These are phyloP conservation scores for Schizochytrium sp. DNA, from an alignment of 108 stramenopile species.

Conservation along the genomic window DNA sequence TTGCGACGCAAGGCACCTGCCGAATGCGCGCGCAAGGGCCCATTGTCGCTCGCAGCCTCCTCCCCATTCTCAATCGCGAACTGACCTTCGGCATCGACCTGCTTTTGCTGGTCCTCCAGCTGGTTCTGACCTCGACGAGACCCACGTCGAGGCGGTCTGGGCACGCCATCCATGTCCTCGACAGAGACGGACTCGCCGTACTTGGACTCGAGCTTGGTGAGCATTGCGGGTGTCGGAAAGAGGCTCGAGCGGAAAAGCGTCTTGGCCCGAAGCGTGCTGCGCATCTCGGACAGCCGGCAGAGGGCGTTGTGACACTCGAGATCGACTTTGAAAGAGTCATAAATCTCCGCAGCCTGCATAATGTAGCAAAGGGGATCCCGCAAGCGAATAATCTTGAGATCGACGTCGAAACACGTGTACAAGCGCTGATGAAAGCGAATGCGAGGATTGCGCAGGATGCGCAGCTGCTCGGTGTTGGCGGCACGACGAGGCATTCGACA, in stretches of 20 bases:
- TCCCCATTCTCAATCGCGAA: too few species aligned
- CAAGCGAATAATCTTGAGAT: not conserved
- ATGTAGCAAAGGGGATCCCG: not conserved
- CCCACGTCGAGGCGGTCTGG: not conserved
- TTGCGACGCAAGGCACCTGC: not conserved
- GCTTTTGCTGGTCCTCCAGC: not conserved
- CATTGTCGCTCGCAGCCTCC: too few species aligned
- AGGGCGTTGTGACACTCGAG: not conserved
- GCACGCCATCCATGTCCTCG: not conserved
- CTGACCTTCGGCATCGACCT: not conserved
- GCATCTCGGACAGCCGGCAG: not conserved
- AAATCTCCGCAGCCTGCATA: not conserved
- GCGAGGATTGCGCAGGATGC: not conserved
- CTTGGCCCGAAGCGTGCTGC: not conserved
- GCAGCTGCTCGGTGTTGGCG: not conserved
- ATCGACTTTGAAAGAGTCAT: not conserved
- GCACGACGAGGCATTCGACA: not conserved
- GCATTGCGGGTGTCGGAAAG: not conserved
- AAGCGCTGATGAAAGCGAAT: not conserved
- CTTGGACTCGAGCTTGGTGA: constrained; percentile 10
- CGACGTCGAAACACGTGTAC: constrained; percentile 3
- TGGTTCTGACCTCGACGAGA: not conserved
- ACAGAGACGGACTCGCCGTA: not conserved
- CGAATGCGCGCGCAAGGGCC: not conserved
- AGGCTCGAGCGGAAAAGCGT: not conserved